phyloP scores from a whole-genome alignment of 371 early-diverging fungal species.

The Parasitella parasitica region DNA sequence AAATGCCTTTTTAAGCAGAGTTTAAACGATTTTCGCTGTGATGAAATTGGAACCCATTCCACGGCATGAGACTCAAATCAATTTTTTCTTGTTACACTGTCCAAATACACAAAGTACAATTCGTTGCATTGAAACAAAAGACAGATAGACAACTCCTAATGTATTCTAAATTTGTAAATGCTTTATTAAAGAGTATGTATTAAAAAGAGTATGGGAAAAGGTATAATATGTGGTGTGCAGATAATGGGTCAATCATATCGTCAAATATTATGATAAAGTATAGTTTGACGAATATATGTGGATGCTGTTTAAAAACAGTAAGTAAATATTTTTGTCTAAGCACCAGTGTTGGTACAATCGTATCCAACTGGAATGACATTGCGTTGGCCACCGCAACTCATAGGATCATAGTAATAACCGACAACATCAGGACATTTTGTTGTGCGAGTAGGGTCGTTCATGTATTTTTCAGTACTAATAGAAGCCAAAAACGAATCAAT shows the following conservation, averaged over 20 bases:
- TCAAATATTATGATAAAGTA: not conserved
- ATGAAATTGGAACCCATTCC: not conserved
- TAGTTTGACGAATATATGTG: no score
- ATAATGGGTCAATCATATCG: no score
- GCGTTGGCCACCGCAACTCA: slow-evolving; percentile 25
- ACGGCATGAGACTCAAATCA: not conserved
- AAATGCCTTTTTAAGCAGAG: not conserved
- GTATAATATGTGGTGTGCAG: not conserved
- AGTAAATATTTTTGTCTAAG: slow-evolving; percentile 17
- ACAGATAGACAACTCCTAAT: not conserved
- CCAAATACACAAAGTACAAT: no score
- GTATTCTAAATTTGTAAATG: not conserved
- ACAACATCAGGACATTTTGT: slow-evolving; percentile 36
- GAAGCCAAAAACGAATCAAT: slow-evolving; percentile 6
- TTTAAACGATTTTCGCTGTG: no score
- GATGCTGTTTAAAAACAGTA: no score
- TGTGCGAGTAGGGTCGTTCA: slow-evolving; percentile 44
- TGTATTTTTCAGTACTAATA: slow-evolving; percentile 17
- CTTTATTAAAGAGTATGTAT: not conserved
- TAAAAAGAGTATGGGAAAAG: not conserved
- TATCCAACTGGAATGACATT: slow-evolving; percentile 4
- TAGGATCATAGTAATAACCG: slow-evolving; percentile 43
- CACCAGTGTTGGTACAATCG: slow-evolving; percentile 32
- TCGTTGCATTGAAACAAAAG: no score
- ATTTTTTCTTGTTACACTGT: not conserved